Percentiles rank a stretch among this genome's conserved stretches.
phyloP scores from a whole-genome alignment of 805 yeast genomes.

The Spathaspora hagerdaliae region DNA sequence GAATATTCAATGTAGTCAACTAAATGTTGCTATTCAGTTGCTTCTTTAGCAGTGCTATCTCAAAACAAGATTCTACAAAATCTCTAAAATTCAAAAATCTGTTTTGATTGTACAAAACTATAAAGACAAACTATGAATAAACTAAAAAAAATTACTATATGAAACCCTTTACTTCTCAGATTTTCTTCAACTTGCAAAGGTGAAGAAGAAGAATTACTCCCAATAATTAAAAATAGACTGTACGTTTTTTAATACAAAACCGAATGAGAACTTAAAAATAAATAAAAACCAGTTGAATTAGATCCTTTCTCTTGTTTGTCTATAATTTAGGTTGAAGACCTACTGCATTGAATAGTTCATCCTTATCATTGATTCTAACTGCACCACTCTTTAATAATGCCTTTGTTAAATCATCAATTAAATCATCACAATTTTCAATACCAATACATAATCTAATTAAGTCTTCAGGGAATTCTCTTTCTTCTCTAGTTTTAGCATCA shows the following conservation, averaged over 20 bases:
- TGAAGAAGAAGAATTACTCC: background rate
- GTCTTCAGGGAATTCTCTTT: conserved; percentile 90
- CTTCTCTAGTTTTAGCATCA: conserved; percentile 80
- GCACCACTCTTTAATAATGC: conserved; percentile 71
- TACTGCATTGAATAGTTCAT: conserved; percentile 38
- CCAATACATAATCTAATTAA: conserved; percentile 88
- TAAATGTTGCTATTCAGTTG: too few species aligned
- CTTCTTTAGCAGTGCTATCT: too few species aligned
- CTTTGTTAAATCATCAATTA: conserved; percentile 71
- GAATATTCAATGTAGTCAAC: too few species aligned
- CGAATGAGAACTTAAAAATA: background rate
- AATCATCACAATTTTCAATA: conserved; percentile 77
- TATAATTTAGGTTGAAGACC: conserved; percentile 25
- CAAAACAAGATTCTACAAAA: too few species aligned
- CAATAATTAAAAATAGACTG: background rate
- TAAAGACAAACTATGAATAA: too few species aligned
- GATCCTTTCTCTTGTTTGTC: background rate
- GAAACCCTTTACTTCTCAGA: too few species aligned
- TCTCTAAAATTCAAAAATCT: too few species aligned
- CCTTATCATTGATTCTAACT: conserved; percentile 35
- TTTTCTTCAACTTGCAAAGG: too few species aligned
- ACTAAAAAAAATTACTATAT: too few species aligned
- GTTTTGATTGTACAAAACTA: too few species aligned
- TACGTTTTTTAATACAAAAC: background rate
- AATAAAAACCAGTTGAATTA: background rate